Evolutionary conservation across 1,284 basidiomycete species (phyloP), one percentile per base, ranked within the genome.

Genomic region (Meira miltonrushii): DNA sequence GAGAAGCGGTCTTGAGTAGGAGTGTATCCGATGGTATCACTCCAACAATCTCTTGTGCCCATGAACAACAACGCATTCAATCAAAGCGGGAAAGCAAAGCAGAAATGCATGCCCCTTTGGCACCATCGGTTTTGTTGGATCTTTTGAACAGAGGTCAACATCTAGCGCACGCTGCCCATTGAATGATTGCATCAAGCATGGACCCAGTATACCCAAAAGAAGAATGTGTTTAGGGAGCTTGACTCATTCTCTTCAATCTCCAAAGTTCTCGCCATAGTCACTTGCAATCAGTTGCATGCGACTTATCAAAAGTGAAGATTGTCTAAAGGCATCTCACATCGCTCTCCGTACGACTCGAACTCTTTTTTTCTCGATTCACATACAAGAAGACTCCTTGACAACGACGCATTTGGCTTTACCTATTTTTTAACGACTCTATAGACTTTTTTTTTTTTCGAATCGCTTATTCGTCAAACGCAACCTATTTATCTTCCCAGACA

Each of bases 111-210:
- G 58, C 55, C 15, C 58, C 58, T 8, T 37, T 60, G 13, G 58
- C 58, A 6, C 58, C 58, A 39, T 55, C 54, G 7, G 44, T 56
- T 11, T 50, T 60, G 15, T 52, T 60, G 12, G 58, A 55, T 13
- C 53, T 60, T 10, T 40, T 60, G 9, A 60, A 60, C 38, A 41
- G 54, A 56, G 50, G 50, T 39, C 50, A 53, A 38, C 50, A 53
- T 13, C 28, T 33, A 33, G 50, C 50, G 8, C 50, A 53, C 37
- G 50, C 28, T 13, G 50, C 50, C 6, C 39, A 39, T 19, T 53
- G 28, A 53, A 6, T 7, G 15, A 7, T 3, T 33, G 28, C 8
- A 8, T 33, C 8, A 33, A 8, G 8, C 8, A 33, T 33, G 28
- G 28, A 33, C 28, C 28, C 28, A 33, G 28, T 33, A 33, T 33